phyloP scores from a whole-genome alignment of 768 basidiomycete species.

The Gymnopilus dilepis region DNA sequence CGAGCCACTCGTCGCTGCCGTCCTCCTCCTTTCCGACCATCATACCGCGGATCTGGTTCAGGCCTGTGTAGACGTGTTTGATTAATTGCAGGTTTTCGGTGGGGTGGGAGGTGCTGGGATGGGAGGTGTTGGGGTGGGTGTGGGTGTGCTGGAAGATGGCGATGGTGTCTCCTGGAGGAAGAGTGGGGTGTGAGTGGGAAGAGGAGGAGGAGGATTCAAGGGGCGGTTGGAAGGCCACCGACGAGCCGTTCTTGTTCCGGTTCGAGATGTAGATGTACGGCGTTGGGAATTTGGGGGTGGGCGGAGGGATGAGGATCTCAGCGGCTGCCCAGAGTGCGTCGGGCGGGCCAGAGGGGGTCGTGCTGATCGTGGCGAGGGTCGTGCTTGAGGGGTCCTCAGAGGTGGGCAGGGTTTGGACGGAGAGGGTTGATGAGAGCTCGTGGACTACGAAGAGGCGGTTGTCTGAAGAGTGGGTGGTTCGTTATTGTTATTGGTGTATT shows the following conservation, averaged over 20 bases:
- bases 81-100: constrained; percentile 41
- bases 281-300: constrained; percentile 48
- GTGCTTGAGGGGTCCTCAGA: constrained; percentile 53
- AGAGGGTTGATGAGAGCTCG: constrained; percentile 60
- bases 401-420: constrained; percentile 62
- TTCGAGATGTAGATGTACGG: constrained; percentile 73
- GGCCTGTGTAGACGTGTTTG: constrained; percentile 64
- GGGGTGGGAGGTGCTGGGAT: constrained; percentile 32
- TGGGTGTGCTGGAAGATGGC: constrained; percentile 60
- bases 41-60: constrained; percentile 72
- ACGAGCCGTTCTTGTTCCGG: constrained; percentile 63
- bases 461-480: constrained; percentile 37
- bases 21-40: constrained; percentile 52
- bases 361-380: constrained; percentile 54
- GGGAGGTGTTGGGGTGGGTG: too few species aligned
- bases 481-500: too few species aligned
- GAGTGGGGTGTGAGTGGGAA: too few species aligned
- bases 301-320: constrained; percentile 65
- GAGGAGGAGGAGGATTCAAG: too few species aligned
- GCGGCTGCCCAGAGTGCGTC: constrained; percentile 53
- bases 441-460: constrained; percentile 57
- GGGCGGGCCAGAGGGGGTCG: constrained; percentile 45
- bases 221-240: too few species aligned
- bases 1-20: constrained; percentile 52
- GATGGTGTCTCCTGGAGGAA: constrained; percentile 63